Conservation (phyloP, 129 eudicot genomes). For the Apium graveolens region DNA sequence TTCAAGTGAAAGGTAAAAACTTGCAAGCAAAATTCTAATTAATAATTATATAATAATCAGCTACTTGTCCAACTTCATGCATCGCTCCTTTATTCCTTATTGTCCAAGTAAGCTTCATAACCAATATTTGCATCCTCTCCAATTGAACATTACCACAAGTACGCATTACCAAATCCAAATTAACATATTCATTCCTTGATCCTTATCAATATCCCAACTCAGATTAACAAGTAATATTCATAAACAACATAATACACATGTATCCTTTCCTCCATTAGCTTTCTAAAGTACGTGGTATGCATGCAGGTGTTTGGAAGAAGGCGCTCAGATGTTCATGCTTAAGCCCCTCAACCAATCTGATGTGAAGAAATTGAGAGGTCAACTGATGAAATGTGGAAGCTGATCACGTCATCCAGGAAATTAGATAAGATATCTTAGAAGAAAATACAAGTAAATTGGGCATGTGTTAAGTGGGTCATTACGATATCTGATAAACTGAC, state of each 20-base stretch:
- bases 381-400: slow-evolving; percentile 31
- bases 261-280: background rate
- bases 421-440: background rate
- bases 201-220: slow-evolving; percentile 35
- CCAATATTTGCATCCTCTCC: too few species aligned
- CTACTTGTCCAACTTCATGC: too few species aligned
- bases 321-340: slow-evolving; percentile 73
- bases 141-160: too few species aligned
- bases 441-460: background rate
- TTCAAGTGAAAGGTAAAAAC: too few species aligned
- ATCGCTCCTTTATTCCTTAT: too few species aligned
- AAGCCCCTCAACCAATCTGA: slow-evolving; percentile 71
- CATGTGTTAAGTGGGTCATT: background rate
- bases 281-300: background rate
- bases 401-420: background rate
- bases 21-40: too few species aligned
- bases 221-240: slow-evolving; percentile 48
- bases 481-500: background rate
- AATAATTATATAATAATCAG: too few species aligned
- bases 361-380: slow-evolving; percentile 52
- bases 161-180: too few species aligned
- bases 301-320: slow-evolving; percentile 70
- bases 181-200: too few species aligned
- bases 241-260: background rate
- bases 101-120: too few species aligned